Evolutionary conservation across 768 basidiomycete genomes (phyloP).

Genomic region (Mycena metata): DNA sequence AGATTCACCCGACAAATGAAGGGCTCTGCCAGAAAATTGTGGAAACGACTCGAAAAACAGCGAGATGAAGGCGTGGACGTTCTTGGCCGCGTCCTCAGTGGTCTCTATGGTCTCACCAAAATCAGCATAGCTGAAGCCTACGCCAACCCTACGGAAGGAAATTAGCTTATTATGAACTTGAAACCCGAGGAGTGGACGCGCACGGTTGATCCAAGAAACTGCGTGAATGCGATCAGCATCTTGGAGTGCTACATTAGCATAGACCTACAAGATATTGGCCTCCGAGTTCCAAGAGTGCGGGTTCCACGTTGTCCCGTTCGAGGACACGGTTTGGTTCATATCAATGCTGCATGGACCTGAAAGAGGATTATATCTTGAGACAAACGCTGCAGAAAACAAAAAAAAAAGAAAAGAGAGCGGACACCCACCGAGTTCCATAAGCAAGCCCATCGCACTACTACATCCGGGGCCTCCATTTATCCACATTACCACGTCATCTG

Average conservation of each 20-base stretch:
- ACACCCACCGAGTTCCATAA: constrained; percentile 83
- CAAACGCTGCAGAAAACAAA: too few relatives aligned
- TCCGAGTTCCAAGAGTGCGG: constrained; percentile 76
- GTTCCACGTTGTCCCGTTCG: constrained; percentile 74
- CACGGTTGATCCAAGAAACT: constrained; percentile 76
- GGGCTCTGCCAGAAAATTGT: constrained; percentile 74
- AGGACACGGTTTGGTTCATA: constrained; percentile 60
- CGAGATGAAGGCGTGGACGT: constrained; percentile 79
- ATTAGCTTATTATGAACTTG: neutral
- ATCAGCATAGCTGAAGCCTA: constrained; percentile 81
- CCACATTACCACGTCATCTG: constrained; percentile 80
- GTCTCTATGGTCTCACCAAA: constrained; percentile 77
- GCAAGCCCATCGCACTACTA: constrained; percentile 69
- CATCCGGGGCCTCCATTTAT: constrained; percentile 76
- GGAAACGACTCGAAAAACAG: constrained; percentile 87
- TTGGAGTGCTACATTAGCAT: too few relatives aligned
- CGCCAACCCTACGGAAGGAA: constrained; percentile 63
- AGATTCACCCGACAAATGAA: constrained; percentile 85
- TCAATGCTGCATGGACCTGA: constrained; percentile 64
- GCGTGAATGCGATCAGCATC: too few relatives aligned
- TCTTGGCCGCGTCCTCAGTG: constrained; percentile 84
- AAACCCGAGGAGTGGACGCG: constrained; percentile 23
- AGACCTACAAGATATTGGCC: constrained; percentile 65
- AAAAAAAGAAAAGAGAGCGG: too few relatives aligned
- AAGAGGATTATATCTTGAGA: neutral